Conservation (phyloP, 768 basidiomycete genomes). For the Arthromyces matolae region DNA sequence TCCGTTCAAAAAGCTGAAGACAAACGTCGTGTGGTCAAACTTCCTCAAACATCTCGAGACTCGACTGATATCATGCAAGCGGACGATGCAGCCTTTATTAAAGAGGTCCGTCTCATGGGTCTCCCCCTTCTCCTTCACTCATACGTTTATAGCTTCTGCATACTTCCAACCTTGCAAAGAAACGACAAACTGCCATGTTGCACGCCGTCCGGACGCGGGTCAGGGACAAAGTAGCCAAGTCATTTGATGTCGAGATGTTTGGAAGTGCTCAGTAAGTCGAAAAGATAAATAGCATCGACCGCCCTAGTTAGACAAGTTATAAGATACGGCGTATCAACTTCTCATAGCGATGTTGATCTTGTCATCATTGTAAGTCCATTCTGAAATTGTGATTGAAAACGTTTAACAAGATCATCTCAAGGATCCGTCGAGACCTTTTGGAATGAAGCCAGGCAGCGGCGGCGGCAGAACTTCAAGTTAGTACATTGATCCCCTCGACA, state of each 20-base stretch:
- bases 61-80: too few species aligned
- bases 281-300: too few species aligned
- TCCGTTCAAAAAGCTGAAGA: too few species aligned
- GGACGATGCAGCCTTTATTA: too few species aligned
- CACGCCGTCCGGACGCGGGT: conserved; percentile 24
- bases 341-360: conserved; percentile 48
- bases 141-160: background rate
- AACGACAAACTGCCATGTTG: background rate
- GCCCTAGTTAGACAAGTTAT: background rate
- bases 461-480: too few species aligned
- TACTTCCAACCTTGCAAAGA: background rate
- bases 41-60: too few species aligned
- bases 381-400: background rate
- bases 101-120: too few species aligned
- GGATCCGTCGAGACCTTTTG: too few species aligned
- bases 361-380: conserved; percentile 41
- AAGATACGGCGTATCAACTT: conserved; percentile 40
- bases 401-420: conserved; percentile 5
- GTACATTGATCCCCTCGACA: too few species aligned
- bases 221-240: conserved; percentile 24
- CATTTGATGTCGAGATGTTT: conserved; percentile 37
- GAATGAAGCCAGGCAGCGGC: conserved; percentile 16
- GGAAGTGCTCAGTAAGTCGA: conserved; percentile 39
- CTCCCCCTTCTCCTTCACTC: too few species aligned
- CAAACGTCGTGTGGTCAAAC: too few species aligned